Percentiles rank a stretch among this genome's conserved stretches.
These are phyloP conservation scores for Botrytis pseudocinerea DNA, from an alignment of 2,329 filamentous ascomycete genomes.

Conservation along the genomic window DNA sequence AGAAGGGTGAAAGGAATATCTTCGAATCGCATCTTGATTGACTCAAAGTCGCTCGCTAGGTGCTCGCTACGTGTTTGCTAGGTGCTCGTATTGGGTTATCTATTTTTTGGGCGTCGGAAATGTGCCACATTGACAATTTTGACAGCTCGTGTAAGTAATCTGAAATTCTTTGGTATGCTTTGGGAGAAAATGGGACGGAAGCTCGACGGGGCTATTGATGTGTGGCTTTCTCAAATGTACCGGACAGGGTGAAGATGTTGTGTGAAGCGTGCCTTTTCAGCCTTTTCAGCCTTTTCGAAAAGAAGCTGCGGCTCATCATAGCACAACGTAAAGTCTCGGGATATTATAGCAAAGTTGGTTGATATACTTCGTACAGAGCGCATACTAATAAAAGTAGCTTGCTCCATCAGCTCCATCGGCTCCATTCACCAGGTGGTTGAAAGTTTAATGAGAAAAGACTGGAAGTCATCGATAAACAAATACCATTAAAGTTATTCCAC, in stretches of 20 bases:
- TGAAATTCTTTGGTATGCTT: neutral
- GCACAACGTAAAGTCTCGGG: neutral
- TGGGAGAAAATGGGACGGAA: conserved; percentile 5
- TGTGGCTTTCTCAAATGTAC: conserved; percentile 7
- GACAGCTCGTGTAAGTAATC: neutral
- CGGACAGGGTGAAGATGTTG: neutral
- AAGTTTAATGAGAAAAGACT: neutral
- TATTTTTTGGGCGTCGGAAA: neutral
- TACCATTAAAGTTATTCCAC: no score
- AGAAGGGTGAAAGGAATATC: neutral
- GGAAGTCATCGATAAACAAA: neutral
- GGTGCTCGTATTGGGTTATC: neutral
- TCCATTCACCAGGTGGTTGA: neutral
- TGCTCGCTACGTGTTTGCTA: neutral
- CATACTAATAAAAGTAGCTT: neutral
- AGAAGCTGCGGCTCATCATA: conserved; percentile 9
- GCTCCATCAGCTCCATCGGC: neutral
- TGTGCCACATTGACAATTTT: conserved; percentile 5
- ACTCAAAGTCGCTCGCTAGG: neutral
- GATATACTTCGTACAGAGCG: conserved; percentile 3
- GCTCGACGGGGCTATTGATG: neutral
- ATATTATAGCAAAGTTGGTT: conserved; percentile 1
- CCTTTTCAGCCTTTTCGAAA: conserved; percentile 1
- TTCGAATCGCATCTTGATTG: neutral
- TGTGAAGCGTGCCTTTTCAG: conserved; percentile 9